Evolutionary conservation across 2,329 filamentous ascomycete genomes (phyloP), one percentile per base, ranked within the genome.

Genomic region (Fusarium subglutinans): DNA sequence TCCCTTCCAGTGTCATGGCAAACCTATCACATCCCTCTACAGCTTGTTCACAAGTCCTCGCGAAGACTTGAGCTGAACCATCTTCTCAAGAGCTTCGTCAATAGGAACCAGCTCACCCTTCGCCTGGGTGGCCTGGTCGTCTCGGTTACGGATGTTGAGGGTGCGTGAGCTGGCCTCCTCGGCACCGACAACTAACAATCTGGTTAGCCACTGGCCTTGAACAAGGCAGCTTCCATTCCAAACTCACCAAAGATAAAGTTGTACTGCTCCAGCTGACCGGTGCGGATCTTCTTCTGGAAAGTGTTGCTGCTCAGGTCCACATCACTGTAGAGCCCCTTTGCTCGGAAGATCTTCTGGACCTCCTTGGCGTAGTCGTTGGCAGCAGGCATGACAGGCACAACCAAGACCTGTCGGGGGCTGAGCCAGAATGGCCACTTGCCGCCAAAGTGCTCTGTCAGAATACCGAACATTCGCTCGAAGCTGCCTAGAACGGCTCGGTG

Each of bases 351-450:
- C 68, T 84, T 82, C 79, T 93, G 90, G 12, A 96, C 90, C 82
- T 96, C 93, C 80, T 91, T 86, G 72, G 93, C 93, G 81, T 96
- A 95, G 79, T 91, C 90, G 78, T 92, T 91, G 83, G 93, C 93
- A 69, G 94, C 93, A 14, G 93, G 93, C 70, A 95, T 91, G 73
- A 96, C 89, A 33, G 83, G 83, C 30, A 85, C 82, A 47, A 85
- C 82, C 60, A 85, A 87, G 73, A 96, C 90, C 83, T 96, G 94
- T 58, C 94, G 89, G n/a, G 93, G 94, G 76, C 91, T 94, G 71
- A 96, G 85, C 94, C 94, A 96, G 87, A 96, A 94, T 3, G 94
- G 94, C 94, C 94, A 96, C 85, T 95, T 95, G 77, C 94, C 94
- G 62, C 88, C 93, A 81, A 94, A 96, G 83, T 96, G 94, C 86